Evolutionary conservation across 2,329 filamentous ascomycete species (phyloP).

Genomic region (Sordariomycetes sp.): DNA sequence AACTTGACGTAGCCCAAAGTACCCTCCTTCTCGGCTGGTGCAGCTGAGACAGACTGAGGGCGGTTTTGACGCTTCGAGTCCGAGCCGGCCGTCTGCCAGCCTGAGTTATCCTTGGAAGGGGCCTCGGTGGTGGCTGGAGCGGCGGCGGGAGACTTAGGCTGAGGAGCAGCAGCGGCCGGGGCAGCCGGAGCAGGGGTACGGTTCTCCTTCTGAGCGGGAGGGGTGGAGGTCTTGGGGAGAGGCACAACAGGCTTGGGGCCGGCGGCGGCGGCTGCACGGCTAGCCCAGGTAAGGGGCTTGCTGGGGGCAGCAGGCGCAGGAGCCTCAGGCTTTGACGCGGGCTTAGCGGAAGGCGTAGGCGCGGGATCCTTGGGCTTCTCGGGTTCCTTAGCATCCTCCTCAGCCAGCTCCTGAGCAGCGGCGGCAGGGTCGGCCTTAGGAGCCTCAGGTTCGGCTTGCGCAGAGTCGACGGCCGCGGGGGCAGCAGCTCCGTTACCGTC

Average conservation of each 20-base stretch:
- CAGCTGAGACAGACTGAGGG: conserved; percentile 50
- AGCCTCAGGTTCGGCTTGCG: conserved; percentile 26
- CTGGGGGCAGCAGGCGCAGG: conserved; percentile 32
- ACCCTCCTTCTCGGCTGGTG: conserved; percentile 60
- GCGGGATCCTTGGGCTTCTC: conserved; percentile 60
- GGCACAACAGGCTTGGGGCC: conserved; percentile 44
- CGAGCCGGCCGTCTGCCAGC: conserved; percentile 80
- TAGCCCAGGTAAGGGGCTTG: conserved; percentile 70
- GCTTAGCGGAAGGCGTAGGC: conserved; percentile 37
- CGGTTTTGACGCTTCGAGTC: conserved; percentile 81
- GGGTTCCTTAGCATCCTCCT: conserved; percentile 44
- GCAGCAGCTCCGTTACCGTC: conserved; percentile 21
- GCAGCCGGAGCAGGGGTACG: conserved; percentile 42
- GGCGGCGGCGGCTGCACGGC: conserved; percentile 51
- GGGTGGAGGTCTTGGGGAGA: conserved; percentile 47
- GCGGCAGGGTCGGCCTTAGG: conserved; percentile 35
- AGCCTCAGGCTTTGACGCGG: conserved; percentile 34
- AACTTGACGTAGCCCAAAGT: conserved; percentile 91
- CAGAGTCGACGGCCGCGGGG: conserved; percentile 11
- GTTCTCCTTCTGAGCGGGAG: conserved; percentile 36
- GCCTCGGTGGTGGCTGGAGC: conserved; percentile 28
- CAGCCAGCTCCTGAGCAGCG: conserved; percentile 40
- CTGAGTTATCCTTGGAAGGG: conserved; percentile 39
- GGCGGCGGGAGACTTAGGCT: conserved; percentile 22
- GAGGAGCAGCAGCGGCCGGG: conserved; percentile 24